A percentile compares a stretch with the other conserved stretches of the same genome.
Conservation (phyloP, 257 asterid genomes). For the Primulina eburnea region DNA sequence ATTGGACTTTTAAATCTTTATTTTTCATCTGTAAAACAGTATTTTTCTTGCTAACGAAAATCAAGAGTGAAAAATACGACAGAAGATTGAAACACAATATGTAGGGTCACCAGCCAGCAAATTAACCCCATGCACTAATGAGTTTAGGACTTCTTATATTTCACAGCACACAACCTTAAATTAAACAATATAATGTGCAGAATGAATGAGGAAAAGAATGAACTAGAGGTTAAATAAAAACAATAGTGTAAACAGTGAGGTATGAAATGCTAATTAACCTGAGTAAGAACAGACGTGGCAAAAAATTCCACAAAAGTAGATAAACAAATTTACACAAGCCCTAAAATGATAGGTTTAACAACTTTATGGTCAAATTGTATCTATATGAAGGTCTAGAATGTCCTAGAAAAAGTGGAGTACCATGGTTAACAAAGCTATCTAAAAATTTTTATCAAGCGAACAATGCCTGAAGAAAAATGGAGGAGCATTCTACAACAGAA, state of each 20-base stretch:
- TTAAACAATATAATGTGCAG: not conserved
- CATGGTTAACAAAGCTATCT: constrained; percentile 8
- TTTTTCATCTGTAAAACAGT: not conserved
- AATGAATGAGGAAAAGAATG: not conserved
- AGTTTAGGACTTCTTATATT: not conserved
- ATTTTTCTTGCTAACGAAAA: not conserved
- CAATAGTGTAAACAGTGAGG: not conserved
- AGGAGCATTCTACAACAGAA: not conserved
- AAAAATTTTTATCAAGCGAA: not conserved
- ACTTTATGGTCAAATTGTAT: not conserved
- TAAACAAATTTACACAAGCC: constrained; percentile 1
- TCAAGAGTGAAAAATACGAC: not conserved
- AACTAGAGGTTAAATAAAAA: not conserved
- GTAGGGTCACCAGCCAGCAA: not conserved
- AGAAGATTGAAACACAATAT: not conserved
- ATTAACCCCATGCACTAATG: not conserved
- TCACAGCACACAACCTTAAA: not conserved
- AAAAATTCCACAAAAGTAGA: not conserved
- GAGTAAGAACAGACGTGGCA: not conserved
- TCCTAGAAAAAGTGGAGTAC: not conserved
- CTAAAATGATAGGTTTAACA: not conserved
- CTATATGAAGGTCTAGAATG: not conserved
- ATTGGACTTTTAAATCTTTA: no score
- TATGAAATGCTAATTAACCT: not conserved
- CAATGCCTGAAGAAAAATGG: not conserved